Evolutionary conservation across 2,329 filamentous ascomycete genomes (phyloP), one percentile per base, ranked within the genome.

Genomic region (Trichophyton schoenleinii): DNA sequence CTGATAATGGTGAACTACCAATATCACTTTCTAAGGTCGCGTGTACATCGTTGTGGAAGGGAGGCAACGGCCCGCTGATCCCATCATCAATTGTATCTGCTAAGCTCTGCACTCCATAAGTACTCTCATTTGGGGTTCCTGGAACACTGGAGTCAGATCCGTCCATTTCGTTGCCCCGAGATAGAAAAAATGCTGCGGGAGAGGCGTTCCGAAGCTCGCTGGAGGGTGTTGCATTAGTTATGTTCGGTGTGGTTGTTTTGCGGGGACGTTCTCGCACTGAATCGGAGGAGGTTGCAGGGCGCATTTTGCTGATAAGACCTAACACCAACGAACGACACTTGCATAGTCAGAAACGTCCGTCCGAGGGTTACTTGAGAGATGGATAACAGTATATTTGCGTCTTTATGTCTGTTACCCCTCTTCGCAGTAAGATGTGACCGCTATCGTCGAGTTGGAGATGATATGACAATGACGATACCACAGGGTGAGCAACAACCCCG

Each of bases 171-270:
- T 76, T 74, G 67, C 79, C 80, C 65, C 79, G 81, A 63, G 79
- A 76, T 64, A 86, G 74, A 70, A 85, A 84, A 76, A 85, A 85
- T 59, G 80, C 81, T 58, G 80, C 80, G 48, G 81, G 81, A 63
- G 74, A 73, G 61, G 70, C 67, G 66, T 67, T 70, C 66, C 70
- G 70, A 67, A 71, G 70, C 61, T 77, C 73, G 61, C 68, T 69
- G 66, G 68, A 70, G 62, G 71, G 70, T 64, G 68, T 36, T 38
- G 61, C 48, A n/a, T 38, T 38, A 6, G 63, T 65, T 67, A 66
- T 62, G 68, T 65, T 34, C 62, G 68, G 57, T 67, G 68, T 60
- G 69, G 70, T 57, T 69, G 67, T 55, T 66, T 75, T 77, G 66
- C 69, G 73, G 67, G 68, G 68, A 63, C 66, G 70, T 64, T 70